Evolutionary conservation across 345 rosid species (phyloP).

Genomic region (Eucalyptus curtisii): DNA sequence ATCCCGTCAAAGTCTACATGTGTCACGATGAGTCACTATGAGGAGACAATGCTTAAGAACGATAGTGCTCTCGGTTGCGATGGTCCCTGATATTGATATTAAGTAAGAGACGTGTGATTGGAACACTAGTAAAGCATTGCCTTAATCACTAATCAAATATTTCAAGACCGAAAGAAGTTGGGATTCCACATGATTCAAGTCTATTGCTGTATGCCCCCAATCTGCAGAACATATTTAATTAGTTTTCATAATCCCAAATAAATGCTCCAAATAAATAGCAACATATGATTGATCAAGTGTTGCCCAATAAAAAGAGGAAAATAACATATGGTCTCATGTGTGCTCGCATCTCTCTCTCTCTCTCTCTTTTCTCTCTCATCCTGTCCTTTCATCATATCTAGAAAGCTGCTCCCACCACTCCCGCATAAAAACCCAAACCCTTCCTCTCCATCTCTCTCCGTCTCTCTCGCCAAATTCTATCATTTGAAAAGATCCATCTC

Average conservation of each 20-base stretch:
- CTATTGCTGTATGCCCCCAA: background rate
- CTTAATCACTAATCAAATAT: background rate
- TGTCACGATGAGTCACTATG: background rate
- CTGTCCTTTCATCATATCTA: background rate
- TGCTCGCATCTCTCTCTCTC: background rate
- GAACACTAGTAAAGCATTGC: background rate
- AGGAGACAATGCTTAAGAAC: background rate
- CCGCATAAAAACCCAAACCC: background rate
- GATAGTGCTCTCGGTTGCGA: background rate
- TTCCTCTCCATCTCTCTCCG: background rate
- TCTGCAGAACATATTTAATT: background rate
- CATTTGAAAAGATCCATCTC: background rate
- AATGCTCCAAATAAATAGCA: background rate
- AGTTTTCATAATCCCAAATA: background rate
- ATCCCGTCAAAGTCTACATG: background rate
- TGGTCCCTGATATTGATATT: background rate
- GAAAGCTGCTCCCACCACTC: background rate
- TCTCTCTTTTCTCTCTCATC: background rate
- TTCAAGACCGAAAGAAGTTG: background rate
- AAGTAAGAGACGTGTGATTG: background rate
- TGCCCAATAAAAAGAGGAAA: background rate
- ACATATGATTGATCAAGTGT: background rate
- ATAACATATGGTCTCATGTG: background rate
- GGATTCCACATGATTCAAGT: background rate
- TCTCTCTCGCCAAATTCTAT: background rate